phyloP scores from a whole-genome alignment of 2,329 filamentous ascomycete species.

The Exophiala oligosperma region DNA sequence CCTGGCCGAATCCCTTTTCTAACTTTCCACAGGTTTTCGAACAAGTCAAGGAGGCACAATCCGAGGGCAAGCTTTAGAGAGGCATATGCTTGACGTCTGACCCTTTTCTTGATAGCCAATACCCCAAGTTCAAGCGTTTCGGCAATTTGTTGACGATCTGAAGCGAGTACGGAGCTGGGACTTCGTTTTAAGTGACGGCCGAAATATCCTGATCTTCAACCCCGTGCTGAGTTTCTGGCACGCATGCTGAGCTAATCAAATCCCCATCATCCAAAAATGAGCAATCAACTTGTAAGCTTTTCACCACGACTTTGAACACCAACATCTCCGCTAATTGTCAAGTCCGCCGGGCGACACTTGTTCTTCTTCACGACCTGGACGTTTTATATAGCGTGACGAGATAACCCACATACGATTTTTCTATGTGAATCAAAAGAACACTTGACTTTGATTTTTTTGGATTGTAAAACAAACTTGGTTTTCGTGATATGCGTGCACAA shows the following conservation, averaged over 20 bases:
- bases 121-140: not conserved
- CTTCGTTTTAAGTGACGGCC: constrained; percentile 1
- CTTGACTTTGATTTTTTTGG: not conserved
- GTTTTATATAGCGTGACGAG: constrained; percentile 23
- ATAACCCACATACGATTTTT: constrained; percentile 22
- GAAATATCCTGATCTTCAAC: not conserved
- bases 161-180: constrained; percentile 2
- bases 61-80: constrained; percentile 61
- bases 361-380: constrained; percentile 15
- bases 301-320: not conserved
- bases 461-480: too few species aligned
- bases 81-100: not conserved
- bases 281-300: not conserved
- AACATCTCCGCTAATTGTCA: constrained; percentile 10
- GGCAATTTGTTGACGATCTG: not conserved
- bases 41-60: constrained; percentile 81
- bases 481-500: too few species aligned
- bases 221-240: constrained; percentile 13
- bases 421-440: constrained; percentile 49
- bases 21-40: constrained; percentile 71
- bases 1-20: constrained; percentile 24
- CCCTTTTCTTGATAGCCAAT: not conserved
- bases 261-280: not conserved
- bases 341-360: not conserved
- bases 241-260: not conserved